Base-by-base conservation (phyloP, 306 rosid genomes). In the Quercus agrifolia region DNA sequence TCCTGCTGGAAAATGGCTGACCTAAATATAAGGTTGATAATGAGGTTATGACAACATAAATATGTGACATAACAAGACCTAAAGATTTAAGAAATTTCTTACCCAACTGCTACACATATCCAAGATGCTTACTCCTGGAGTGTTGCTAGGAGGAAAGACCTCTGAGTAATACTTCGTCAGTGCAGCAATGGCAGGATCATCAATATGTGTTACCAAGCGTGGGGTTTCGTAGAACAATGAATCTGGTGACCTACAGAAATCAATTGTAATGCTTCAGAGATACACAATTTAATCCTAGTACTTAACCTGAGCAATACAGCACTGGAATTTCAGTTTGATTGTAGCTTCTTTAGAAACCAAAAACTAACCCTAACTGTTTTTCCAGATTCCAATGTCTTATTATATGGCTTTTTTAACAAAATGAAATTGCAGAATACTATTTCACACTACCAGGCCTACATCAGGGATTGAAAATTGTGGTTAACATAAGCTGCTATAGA, bases 81-180 rank as follows among this genome's bases (percentile, higher is more conserved):
- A 35, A 56, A 5, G 55, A 72, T 68, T 46, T 61, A 74, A 59
- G 74, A 77, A 79, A 73, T 59, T 19, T 31, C 90, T 82, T 82
- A 92, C 97, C 96, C 97, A 92, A 84, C 97, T 92, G 87, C 96
- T 88, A 79, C 97, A 91, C 91, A 91, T 84, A 74, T 92, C 97
- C 91, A 92, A 70, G 81, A 90, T 85, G 91, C 83, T 83, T 4
- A 89, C 83, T 71, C 94, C 97, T 35, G 91, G 89, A 83, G 89
- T 82, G 82, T 91, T 89, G 83, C 89, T 91, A 59, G 92, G 90
- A 38, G 91, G 94, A 81, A 89, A 91, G 78, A 91, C 86, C 73
- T 81, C 81, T 3, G 94, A 85, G 83, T 92, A 92, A 81, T 89
- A 91, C 77, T 88, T 89, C 11, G 91, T 92, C 46, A 92, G 90